Base-by-base conservation (phyloP, 768 basidiomycete species). In the Rubroboletus satanas region DNA sequence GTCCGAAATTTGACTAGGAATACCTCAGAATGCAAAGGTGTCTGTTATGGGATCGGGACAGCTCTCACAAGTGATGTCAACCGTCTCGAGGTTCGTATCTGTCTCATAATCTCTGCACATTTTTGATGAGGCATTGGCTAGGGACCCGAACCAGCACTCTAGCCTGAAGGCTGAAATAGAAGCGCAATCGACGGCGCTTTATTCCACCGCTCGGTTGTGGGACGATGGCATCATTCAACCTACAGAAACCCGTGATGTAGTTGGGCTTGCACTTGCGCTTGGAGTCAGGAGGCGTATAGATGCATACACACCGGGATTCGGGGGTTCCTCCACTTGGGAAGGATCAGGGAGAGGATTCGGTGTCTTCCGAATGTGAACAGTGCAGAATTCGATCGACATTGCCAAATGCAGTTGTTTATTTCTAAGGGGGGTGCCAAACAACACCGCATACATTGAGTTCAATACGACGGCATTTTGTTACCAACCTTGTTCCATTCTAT, bases 41-140 rank as follows among this genome's bases (percentile, higher is more conserved):
- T 90, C 88, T 15, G 95, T 98, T 36, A 98, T 98, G 94, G 94
- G 95, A 35, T 91, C 90, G 2, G 89, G 84, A 9, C 95, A 97
- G 67, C 80, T 98, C 26, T 92, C 91, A 10, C 87, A 91, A 64
- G 94, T 98, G 38, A 98, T 98, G 95, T 76, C 87, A 14, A 81
- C 83, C 0, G 93, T 97, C 15, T 93, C 92, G 11, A 89, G 83
- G 85, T 92, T 72, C 35, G 79, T 71, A 14, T 23, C 36, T 14
- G 42, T 54, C 46, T 23, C 33, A 12, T 17, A 15, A 2, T 32
- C 3, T 45, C 7, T 4, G 37, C 50, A 32, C 23, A 37, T 26
- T 35, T 31, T 37, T 48, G 38, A 43, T 47, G 29, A 50, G 12
- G 28, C 26, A 23, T 35, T 53, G 45, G 48, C 7, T 59, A 93